Percentiles rank a stretch among this genome's conserved stretches.
These are phyloP conservation scores for Neofusicoccum parvum DNA, from an alignment of 2,329 filamentous ascomycete species.

Conservation along the genomic window DNA sequence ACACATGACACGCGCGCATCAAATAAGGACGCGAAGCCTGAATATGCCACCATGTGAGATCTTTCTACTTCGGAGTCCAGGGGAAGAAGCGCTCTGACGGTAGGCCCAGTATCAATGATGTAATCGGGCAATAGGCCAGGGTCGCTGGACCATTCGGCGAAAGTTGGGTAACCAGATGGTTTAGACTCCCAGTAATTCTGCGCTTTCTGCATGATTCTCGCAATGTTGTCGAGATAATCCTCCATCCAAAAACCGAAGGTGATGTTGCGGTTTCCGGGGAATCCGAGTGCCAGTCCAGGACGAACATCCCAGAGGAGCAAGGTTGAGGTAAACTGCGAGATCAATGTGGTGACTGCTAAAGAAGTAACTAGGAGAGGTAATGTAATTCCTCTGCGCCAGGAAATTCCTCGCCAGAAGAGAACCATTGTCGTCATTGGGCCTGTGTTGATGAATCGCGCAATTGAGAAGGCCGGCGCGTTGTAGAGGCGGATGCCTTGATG, in stretches of 20 bases:
- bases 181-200: neutral
- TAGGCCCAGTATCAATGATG: neutral
- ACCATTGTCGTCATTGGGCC: neutral
- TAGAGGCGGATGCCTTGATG: neutral
- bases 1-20: neutral
- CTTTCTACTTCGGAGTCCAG: neutral
- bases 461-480: neutral
- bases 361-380: rapidly evolving
- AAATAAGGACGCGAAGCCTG: neutral
- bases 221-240: neutral
- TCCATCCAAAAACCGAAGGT: neutral
- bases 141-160: neutral
- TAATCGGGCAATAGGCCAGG: neutral
- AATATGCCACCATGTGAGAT: neutral
- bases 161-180: neutral
- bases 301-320: neutral
- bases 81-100: neutral
- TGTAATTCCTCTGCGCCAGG: no score
- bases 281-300: neutral
- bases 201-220: no score
- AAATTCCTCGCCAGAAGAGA: neutral
- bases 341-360: neutral
- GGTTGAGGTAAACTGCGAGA: neutral
- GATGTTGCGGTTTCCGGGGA: neutral
- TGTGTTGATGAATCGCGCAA: neutral